These are phyloP conservation scores for Ascoidea tarda DNA, from an alignment of 805 yeast species.

Conservation along the genomic window DNA sequence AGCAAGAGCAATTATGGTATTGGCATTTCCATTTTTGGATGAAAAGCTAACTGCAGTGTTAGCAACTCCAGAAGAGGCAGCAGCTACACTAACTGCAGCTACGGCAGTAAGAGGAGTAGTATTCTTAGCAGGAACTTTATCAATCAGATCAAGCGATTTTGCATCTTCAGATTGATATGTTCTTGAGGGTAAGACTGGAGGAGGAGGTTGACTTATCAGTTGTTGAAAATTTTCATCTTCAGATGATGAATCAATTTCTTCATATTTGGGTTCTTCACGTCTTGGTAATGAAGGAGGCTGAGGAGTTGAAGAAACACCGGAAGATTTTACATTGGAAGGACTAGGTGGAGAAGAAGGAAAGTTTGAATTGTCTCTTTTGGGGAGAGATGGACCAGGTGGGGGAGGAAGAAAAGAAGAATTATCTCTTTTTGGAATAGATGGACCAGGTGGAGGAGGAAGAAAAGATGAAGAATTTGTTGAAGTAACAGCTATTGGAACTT, in stretches of 20 bases:
- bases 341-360: too few relatives aligned
- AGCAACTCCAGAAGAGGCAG: too few relatives aligned
- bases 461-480: background rate
- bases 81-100: constrained; percentile 7
- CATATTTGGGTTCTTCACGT: constrained; percentile 15
- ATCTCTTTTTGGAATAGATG: background rate
- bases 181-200: constrained; percentile 6
- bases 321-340: too few relatives aligned
- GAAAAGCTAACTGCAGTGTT: too few relatives aligned
- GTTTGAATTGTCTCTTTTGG: too few relatives aligned
- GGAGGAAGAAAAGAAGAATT: background rate
- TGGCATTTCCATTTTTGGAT: too few relatives aligned
- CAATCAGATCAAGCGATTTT: constrained; percentile 13
- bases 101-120: constrained; percentile 10
- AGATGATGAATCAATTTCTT: constrained; percentile 13
- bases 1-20: constrained; percentile 41
- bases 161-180: constrained; percentile 11
- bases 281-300: constrained; percentile 15
- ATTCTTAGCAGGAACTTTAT: constrained; percentile 15
- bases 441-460: constrained; percentile 2
- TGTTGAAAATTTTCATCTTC: constrained; percentile 10
- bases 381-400: too few relatives aligned
- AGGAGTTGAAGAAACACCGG: constrained; percentile 11
- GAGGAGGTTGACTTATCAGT: constrained; percentile 8
- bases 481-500: constrained; percentile 12